Evolutionary conservation across 768 basidiomycete species (phyloP), one percentile per base, ranked within the genome.

Genomic region (Dioszegia hungarica): DNA sequence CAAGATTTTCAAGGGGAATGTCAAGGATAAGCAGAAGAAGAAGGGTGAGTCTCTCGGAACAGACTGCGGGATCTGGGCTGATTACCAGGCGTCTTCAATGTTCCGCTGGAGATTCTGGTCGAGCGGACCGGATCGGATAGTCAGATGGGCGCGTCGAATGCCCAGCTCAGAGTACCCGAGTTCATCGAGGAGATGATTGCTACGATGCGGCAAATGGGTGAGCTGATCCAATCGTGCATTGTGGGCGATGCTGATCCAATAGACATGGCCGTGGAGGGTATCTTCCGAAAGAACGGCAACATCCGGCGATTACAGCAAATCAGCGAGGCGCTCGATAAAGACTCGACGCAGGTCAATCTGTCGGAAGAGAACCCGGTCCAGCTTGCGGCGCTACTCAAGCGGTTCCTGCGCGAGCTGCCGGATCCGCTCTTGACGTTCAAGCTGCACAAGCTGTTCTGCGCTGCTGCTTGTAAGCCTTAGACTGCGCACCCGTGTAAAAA

Each of bases 261-360:
- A 98, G 95, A 99, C 79, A 92, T 99, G 90, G 98, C 95, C 9
- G 82, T 99, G 37, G 95, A 98, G 78, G 95, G 95, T 56, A 94
- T 99, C 63, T 99, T 99, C 82, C 84, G 95, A 54, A 92, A 93
- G 79, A 95, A 93, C 69, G 95, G 95, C 51, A 98, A 98, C 74
- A 98, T 98, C 70, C 83, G 91, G 51, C 85, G 91, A 57, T 80
- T 97, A 60, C 90, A 89, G 72, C 89, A 93, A 66, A 81, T 95
- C 33, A 86, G 87, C 12, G 94, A 97, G 57, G 84, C 88, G 4
- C 88, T 98, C 54, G 95, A 99, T 71, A 86, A 89, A n/a, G 94
- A 98, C 75, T 84, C 91, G 0, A 83, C 84, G 1, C 86, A 88
- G 2, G 93, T 98, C 56, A 94, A 95, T 74, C 82, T 97, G 51